A percentile compares a stretch with the other conserved stretches of the same genome.
Conservation (phyloP, 768 basidiomycete genomes). For the Sporobolomyces phaffii region DNA sequence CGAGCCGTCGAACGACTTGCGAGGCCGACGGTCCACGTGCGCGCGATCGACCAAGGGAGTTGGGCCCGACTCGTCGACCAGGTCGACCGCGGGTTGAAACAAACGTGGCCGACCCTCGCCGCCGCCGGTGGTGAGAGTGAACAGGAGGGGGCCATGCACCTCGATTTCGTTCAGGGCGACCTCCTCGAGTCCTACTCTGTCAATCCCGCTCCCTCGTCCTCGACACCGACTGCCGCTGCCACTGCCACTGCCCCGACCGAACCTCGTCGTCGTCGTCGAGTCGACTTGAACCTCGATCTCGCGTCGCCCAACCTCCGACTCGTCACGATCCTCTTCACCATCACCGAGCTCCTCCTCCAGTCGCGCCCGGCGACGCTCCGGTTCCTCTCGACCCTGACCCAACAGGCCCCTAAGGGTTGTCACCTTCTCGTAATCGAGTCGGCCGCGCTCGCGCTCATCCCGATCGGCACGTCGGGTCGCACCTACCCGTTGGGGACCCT, state of each 20-base stretch:
- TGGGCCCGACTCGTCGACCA: conserved; percentile 23
- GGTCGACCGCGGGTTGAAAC: conserved; percentile 2
- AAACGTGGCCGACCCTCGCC: conserved; percentile 1
- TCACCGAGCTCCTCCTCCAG: conserved; percentile 41
- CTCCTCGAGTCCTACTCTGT: background rate
- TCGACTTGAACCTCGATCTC: background rate
- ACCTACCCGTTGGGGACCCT: conserved; percentile 32
- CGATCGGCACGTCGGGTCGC: conserved; percentile 26
- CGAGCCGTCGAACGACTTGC: no score
- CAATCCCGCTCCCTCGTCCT: no score
- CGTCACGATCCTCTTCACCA: conserved; percentile 41
- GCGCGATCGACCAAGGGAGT: conserved; percentile 22
- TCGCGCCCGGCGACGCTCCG: conserved; percentile 38
- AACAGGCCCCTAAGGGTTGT: conserved; percentile 4
- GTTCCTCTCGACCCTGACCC: conserved; percentile 30
- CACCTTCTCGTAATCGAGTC: conserved; percentile 40
- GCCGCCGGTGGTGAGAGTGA: no score
- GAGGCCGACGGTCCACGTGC: conserved; percentile 7
- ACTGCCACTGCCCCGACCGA: conserved; percentile 16
- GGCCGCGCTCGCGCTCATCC: conserved; percentile 30
- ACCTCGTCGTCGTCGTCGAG: background rate
- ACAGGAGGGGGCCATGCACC: no score
- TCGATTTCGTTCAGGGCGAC: conserved; percentile 25
- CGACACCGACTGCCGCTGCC: no score
- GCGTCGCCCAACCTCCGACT: conserved; percentile 8